Conservation (phyloP, 108 stramenopile species). For the Craspedostauros australis region DNA sequence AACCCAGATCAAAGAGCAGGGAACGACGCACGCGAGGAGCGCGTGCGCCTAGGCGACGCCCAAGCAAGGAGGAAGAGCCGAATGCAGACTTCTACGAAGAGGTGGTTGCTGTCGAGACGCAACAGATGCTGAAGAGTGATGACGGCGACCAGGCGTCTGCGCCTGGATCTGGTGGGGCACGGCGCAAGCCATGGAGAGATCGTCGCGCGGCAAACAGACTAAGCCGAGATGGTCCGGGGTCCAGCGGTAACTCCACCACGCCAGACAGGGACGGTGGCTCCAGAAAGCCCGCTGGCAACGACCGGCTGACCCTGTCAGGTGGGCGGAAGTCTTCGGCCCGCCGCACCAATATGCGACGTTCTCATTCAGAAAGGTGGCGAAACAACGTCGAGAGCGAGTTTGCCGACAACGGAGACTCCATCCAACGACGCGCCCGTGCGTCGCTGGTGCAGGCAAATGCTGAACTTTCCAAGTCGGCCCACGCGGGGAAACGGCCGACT, state of each 20-base stretch:
- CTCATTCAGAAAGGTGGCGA: slow-evolving; percentile 11
- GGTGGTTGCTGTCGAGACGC: too few relatives aligned
- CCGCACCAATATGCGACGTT: slow-evolving; percentile 3
- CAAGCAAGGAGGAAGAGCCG: too few relatives aligned
- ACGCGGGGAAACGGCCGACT: slow-evolving; percentile 5
- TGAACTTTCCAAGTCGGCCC: slow-evolving; percentile 17
- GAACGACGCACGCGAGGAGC: too few relatives aligned
- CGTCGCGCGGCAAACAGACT: too few relatives aligned
- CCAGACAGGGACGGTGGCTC: not conserved
- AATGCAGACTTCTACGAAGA: too few relatives aligned
- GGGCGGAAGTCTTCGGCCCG: slow-evolving; percentile 1
- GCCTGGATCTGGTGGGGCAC: too few relatives aligned
- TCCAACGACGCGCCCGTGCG: slow-evolving; percentile 1
- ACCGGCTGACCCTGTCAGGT: slow-evolving; percentile 5
- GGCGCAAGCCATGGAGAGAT: too few relatives aligned
- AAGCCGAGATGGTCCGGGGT: too few relatives aligned
- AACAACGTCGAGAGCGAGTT: slow-evolving; percentile 4
- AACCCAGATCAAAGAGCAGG: too few relatives aligned
- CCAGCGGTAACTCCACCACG: not conserved
- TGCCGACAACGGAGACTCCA: slow-evolving; percentile 5
- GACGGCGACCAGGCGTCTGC: too few relatives aligned
- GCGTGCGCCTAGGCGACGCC: too few relatives aligned
- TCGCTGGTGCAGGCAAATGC: not conserved
- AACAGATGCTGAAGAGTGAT: too few relatives aligned
- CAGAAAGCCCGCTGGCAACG: not conserved